Percentiles rank a stretch among this genome's conserved stretches.
Conservation (phyloP, 345 rosid genomes). For the Boechera divaricarpa region DNA sequence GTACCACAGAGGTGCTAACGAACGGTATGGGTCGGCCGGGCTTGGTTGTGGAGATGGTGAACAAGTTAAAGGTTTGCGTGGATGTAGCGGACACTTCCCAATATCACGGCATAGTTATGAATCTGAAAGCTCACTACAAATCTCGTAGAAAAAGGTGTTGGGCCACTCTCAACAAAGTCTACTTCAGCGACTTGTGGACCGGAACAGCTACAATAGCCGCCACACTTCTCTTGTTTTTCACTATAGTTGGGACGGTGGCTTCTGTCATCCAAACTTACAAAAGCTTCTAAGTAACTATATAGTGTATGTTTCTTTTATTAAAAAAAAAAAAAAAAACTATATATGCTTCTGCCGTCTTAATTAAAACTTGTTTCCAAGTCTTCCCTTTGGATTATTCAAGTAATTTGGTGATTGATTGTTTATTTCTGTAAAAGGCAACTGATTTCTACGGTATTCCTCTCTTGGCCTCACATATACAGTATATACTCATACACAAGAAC, state of each 20-base stretch:
- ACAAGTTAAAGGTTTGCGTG: neutral
- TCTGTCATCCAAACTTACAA: conserved; percentile 19
- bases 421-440: neutral
- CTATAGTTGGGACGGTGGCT: neutral
- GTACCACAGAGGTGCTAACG: neutral
- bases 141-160: conserved; percentile 7
- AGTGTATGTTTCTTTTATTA: too few species aligned
- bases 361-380: too few species aligned
- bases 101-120: neutral
- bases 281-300: neutral
- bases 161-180: conserved; percentile 9
- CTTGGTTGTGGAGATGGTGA: conserved; percentile 14
- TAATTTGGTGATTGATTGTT: neutral
- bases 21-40: neutral
- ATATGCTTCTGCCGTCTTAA: neutral
- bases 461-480: too few species aligned
- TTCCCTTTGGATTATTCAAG: too few species aligned
- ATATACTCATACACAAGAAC: too few species aligned
- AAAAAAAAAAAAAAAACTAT: too few species aligned
- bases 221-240: neutral
- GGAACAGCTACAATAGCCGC: neutral
- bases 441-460: neutral
- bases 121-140: conserved; percentile 8
- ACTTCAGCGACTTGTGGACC: too few species aligned
- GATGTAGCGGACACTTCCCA: neutral